These are phyloP conservation scores for Paecilomyces formosus DNA, from an alignment of 2,329 filamentous ascomycete genomes.

Conservation along the genomic window DNA sequence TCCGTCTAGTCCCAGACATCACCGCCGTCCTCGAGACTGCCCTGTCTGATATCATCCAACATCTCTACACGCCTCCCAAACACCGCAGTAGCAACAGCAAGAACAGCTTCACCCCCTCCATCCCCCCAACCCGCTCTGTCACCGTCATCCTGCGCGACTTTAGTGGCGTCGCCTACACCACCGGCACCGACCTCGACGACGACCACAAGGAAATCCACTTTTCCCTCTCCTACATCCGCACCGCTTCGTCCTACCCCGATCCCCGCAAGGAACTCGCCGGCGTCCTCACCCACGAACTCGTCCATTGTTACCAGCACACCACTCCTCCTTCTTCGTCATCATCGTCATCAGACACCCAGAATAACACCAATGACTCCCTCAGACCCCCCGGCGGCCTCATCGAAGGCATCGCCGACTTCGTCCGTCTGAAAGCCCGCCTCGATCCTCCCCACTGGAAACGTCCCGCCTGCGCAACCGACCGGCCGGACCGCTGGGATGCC, in stretches of 20 bases:
- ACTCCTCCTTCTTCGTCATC: conserved; percentile 33
- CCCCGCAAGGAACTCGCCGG: conserved; percentile 61
- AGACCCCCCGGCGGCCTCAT: conserved; percentile 64
- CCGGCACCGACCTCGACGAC: conserved; percentile 65
- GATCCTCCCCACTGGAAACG: conserved; percentile 77
- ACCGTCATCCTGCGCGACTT: conserved; percentile 75
- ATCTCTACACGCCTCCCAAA: conserved; percentile 57
- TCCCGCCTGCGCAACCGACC: conserved; percentile 37
- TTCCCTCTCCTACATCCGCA: conserved; percentile 64
- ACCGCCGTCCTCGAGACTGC: conserved; percentile 53
- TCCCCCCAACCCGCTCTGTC: conserved; percentile 69
- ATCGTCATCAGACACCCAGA: conserved; percentile 5
- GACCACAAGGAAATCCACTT: conserved; percentile 94
- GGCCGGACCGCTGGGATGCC: conserved; percentile 65
- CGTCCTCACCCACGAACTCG: conserved; percentile 84
- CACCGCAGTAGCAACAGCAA: background rate
- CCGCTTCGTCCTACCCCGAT: conserved; percentile 14
- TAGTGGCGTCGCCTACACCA: conserved; percentile 84
- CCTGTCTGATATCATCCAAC: conserved; percentile 59
- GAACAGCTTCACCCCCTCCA: conserved; percentile 22
- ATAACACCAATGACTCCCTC: conserved; percentile 9
- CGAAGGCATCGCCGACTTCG: conserved; percentile 91
- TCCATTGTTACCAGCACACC: conserved; percentile 89
- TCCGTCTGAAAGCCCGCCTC: conserved; percentile 65
- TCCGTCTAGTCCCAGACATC: conserved; percentile 56